Percentiles rank a stretch among this genome's conserved stretches.
These are phyloP conservation scores for Saccharomycopsis schoenii DNA, from an alignment of 805 yeast genomes.

Conservation along the genomic window DNA sequence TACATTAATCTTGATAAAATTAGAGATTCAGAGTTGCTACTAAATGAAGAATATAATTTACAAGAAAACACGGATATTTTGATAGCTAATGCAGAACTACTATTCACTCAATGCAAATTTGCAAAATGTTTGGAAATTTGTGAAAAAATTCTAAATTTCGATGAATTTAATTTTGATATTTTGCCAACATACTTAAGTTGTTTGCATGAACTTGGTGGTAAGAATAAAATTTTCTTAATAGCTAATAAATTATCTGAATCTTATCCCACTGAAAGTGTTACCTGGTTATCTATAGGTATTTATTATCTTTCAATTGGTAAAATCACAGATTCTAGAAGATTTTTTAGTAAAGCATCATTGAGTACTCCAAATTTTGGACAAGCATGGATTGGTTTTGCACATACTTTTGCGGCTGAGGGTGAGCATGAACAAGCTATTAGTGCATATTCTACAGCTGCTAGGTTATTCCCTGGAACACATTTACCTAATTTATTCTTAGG, in stretches of 20 bases:
- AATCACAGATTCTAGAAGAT: constrained; percentile 74
- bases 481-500: constrained; percentile 85
- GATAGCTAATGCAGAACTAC: constrained; percentile 55
- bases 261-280: constrained; percentile 69
- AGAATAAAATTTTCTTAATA: constrained; percentile 65
- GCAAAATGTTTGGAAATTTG: constrained; percentile 68
- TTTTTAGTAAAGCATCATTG: constrained; percentile 81
- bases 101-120: constrained; percentile 69
- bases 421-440: constrained; percentile 98
- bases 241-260: constrained; percentile 82
- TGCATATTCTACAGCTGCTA: constrained; percentile 91
- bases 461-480: constrained; percentile 85
- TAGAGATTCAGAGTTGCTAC: constrained; percentile 54
- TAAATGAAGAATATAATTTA: constrained; percentile 64
- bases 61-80: constrained; percentile 62
- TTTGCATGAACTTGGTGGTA: constrained; percentile 73
- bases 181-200: constrained; percentile 77
- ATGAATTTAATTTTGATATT: constrained; percentile 60
- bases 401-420: constrained; percentile 95
- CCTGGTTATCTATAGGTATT: constrained; percentile 90
- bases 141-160: constrained; percentile 44
- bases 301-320: constrained; percentile 72
- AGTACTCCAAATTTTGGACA: constrained; percentile 84
- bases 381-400: constrained; percentile 98
- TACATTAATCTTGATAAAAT: constrained; percentile 49